A percentile compares a stretch with the other conserved stretches of the same genome.
Evolutionary conservation across 352 stramenopile genomes (phyloP).

Genomic region (Plasmopara viticola): DNA sequence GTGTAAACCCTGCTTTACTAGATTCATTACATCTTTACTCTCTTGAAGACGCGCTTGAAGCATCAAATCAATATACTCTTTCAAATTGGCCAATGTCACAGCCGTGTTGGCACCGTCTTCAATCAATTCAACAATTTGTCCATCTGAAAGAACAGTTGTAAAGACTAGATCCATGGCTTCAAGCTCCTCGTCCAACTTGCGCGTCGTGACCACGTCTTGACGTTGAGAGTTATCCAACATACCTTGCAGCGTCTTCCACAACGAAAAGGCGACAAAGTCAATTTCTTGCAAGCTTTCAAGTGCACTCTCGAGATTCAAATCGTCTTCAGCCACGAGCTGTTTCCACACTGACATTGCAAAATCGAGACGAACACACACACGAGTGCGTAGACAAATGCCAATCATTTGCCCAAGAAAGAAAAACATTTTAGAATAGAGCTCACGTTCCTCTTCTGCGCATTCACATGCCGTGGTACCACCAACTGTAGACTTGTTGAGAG

Average conservation of each 20-base stretch:
- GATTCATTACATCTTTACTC: slow-evolving; percentile 41
- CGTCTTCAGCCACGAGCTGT: slow-evolving; percentile 48
- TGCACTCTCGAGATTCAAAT: slow-evolving; percentile 24
- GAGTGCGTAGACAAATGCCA: slow-evolving; percentile 77
- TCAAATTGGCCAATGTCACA: slow-evolving; percentile 48
- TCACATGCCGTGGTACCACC: slow-evolving; percentile 17
- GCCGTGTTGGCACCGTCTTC: slow-evolving; percentile 22
- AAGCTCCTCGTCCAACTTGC: slow-evolving; percentile 36
- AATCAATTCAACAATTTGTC: slow-evolving; percentile 39
- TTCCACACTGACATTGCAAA: slow-evolving; percentile 71
- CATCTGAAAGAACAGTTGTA: slow-evolving; percentile 69
- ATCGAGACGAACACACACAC: slow-evolving; percentile 70
- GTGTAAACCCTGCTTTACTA: slow-evolving; percentile 69
- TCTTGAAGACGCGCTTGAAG: slow-evolving; percentile 40
- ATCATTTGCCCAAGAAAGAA: slow-evolving; percentile 89
- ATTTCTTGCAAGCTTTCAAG: slow-evolving; percentile 54
- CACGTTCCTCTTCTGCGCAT: slow-evolving; percentile 39
- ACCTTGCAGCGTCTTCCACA: slow-evolving; percentile 39
- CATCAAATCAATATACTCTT: slow-evolving; percentile 39
- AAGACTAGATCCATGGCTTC: slow-evolving; percentile 67
- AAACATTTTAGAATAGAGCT: slow-evolving; percentile 80
- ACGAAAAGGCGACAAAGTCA: slow-evolving; percentile 51
- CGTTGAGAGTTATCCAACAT: slow-evolving; percentile 25
- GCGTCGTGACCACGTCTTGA: not conserved
- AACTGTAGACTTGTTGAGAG: slow-evolving; percentile 9